Conservation (phyloP, 306 rosid species). For the Cicer chorassanicum region DNA sequence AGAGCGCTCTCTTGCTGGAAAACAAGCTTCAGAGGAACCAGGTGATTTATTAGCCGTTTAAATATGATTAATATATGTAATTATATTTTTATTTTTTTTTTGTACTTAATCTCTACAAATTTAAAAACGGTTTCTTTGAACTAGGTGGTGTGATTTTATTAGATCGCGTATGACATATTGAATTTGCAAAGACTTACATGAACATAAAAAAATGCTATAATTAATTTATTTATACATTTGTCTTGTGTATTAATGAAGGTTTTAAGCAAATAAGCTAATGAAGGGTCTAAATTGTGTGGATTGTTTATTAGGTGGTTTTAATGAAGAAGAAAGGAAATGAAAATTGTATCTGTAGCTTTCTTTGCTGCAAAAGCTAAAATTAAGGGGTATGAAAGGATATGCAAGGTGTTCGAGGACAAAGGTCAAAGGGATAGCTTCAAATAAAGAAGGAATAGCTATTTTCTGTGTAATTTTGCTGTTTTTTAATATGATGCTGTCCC, state of each 20-base stretch:
- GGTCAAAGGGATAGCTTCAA: slow-evolving; percentile 41
- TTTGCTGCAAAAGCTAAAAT: slow-evolving; percentile 35
- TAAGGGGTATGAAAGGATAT: slow-evolving; percentile 46
- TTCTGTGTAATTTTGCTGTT: slow-evolving; percentile 27
- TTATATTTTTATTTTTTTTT: too few species aligned
- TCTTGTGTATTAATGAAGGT: background rate
- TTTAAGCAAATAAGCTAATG: slow-evolving; percentile 29
- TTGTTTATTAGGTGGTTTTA: slow-evolving; percentile 52
- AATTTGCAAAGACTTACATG: too few species aligned
- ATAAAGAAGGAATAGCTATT: slow-evolving; percentile 29
- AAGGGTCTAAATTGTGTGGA: slow-evolving; percentile 28
- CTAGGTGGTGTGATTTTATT: too few species aligned
- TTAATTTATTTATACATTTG: too few species aligned
- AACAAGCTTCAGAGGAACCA: slow-evolving; percentile 61
- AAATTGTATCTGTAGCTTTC: slow-evolving; percentile 37
- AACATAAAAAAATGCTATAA: too few species aligned
- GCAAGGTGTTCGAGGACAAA: slow-evolving; percentile 47
- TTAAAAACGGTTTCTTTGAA: too few species aligned
- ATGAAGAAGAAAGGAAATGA: slow-evolving; percentile 57
- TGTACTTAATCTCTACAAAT: too few species aligned
- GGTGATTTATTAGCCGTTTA: slow-evolving; percentile 45
- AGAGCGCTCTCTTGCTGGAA: slow-evolving; percentile 53
- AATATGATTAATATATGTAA: too few species aligned
- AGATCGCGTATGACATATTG: too few species aligned
- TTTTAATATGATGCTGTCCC: slow-evolving; percentile 36